These are phyloP conservation scores for Chaetomiaceae sp. DNA, from an alignment of 2,329 filamentous ascomycete genomes.

Conservation along the genomic window DNA sequence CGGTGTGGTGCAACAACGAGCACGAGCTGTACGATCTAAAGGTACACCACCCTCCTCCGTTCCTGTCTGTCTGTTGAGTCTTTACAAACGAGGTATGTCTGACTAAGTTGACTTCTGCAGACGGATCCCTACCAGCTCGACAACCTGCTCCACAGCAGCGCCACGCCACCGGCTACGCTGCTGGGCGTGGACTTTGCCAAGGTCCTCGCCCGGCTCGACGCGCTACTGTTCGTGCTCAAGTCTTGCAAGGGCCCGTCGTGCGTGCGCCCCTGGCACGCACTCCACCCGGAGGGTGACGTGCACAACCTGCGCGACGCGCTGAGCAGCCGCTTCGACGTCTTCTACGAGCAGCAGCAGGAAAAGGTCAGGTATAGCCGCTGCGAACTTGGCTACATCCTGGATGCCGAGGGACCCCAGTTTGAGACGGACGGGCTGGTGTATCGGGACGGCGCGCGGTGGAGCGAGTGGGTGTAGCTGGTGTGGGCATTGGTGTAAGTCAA, in stretches of 20 bases:
- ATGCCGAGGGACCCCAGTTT: constrained; percentile 49
- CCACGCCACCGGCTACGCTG: constrained; percentile 20
- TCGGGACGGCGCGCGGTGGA: constrained; percentile 24
- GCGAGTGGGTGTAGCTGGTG: constrained; percentile 25
- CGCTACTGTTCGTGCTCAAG: constrained; percentile 55
- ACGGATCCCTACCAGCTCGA: constrained; percentile 46
- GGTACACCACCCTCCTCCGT: constrained; percentile 29
- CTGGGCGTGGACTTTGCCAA: constrained; percentile 32
- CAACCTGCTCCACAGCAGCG: constrained; percentile 34
- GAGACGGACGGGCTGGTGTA: constrained; percentile 27
- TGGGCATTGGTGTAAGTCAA: too few species aligned
- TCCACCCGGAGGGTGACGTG: constrained; percentile 50
- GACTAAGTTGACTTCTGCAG: constrained; percentile 27
- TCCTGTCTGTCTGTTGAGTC: background rate
- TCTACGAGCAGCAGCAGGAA: constrained; percentile 44
- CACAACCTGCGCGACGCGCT: constrained; percentile 47
- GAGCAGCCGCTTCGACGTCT: constrained; percentile 40
- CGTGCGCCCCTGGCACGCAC: constrained; percentile 48
- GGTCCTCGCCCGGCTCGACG: constrained; percentile 47
- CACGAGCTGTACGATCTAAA: constrained; percentile 60
- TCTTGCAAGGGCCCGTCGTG: constrained; percentile 51
- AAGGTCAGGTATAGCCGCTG: constrained; percentile 49
- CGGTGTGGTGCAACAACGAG: constrained; percentile 63
- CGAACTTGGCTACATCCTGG: constrained; percentile 49
- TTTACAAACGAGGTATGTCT: background rate